These are phyloP conservation scores for Emergomyces orientalis DNA, from an alignment of 2,329 filamentous ascomycete genomes.

Conservation along the genomic window DNA sequence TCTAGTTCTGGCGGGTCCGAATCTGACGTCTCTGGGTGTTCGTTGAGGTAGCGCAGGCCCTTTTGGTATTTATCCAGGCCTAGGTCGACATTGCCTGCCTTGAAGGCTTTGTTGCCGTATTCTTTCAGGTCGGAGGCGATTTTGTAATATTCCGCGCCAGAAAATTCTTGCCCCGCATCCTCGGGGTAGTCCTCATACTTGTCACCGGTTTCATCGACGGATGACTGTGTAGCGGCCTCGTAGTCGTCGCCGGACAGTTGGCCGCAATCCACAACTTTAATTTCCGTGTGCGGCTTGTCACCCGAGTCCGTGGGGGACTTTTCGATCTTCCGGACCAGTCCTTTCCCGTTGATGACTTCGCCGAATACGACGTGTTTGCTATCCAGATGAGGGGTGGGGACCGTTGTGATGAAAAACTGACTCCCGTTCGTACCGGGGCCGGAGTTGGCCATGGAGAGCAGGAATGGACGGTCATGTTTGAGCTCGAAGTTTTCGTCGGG, in stretches of 20 bases:
- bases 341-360: constrained; percentile 87
- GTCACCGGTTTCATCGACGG: constrained; percentile 74
- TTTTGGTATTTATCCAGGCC: constrained; percentile 93
- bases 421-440: constrained; percentile 92
- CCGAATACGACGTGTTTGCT: constrained; percentile 97
- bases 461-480: constrained; percentile 87
- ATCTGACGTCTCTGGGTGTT: constrained; percentile 63
- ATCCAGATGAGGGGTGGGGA: constrained; percentile 88
- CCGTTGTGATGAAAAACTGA: constrained; percentile 97
- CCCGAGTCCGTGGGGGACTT: constrained; percentile 62
- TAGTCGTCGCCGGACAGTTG: constrained; percentile 67
- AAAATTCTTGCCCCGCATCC: constrained; percentile 57
- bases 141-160: constrained; percentile 59
- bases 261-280: constrained; percentile 73
- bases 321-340: constrained; percentile 80
- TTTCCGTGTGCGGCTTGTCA: constrained; percentile 70
- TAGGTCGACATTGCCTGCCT: constrained; percentile 58
- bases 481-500: constrained; percentile 90
- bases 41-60: constrained; percentile 77
- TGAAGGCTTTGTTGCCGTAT: constrained; percentile 88
- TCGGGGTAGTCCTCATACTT: constrained; percentile 93
- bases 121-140: constrained; percentile 82
- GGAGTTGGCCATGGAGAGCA: constrained; percentile 96
- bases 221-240: constrained; percentile 55
- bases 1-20: constrained; percentile 61